phyloP scores from a whole-genome alignment of 2,329 filamentous ascomycete species.

The Juglanconis oblonga region DNA sequence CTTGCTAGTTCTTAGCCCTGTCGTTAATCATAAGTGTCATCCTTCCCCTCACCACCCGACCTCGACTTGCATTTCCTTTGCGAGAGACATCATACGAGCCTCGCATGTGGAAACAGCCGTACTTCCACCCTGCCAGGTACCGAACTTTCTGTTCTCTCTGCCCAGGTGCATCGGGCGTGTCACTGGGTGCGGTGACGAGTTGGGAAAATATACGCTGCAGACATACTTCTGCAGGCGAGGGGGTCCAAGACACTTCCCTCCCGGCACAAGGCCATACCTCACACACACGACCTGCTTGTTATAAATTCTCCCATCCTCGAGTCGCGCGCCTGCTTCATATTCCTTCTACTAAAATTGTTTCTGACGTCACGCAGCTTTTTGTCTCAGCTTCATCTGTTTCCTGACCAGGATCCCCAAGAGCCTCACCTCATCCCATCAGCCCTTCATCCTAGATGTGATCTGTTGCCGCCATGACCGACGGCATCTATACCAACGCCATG shows the following conservation, averaged over 20 bases:
- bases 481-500: not conserved
- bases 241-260: not conserved
- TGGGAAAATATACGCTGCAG: not conserved
- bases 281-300: not conserved
- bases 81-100: not conserved
- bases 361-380: not conserved
- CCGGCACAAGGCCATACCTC: not conserved
- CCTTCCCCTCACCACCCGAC: not conserved
- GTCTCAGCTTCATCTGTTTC: not conserved
- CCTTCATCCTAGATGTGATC: not conserved
- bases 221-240: not conserved
- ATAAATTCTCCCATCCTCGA: not conserved
- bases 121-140: not conserved
- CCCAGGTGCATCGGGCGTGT: no score
- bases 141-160: not conserved
- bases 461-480: not conserved
- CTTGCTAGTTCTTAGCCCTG: not conserved
- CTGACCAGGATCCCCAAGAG: not conserved
- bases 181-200: not conserved
- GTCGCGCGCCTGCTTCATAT: not conserved
- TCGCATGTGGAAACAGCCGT: not conserved
- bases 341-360: not conserved
- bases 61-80: not conserved
- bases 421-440: not conserved
- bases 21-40: not conserved